phyloP scores from a whole-genome alignment of 1,284 basidiomycete species.

The Filobasidium uniguttulatum region DNA sequence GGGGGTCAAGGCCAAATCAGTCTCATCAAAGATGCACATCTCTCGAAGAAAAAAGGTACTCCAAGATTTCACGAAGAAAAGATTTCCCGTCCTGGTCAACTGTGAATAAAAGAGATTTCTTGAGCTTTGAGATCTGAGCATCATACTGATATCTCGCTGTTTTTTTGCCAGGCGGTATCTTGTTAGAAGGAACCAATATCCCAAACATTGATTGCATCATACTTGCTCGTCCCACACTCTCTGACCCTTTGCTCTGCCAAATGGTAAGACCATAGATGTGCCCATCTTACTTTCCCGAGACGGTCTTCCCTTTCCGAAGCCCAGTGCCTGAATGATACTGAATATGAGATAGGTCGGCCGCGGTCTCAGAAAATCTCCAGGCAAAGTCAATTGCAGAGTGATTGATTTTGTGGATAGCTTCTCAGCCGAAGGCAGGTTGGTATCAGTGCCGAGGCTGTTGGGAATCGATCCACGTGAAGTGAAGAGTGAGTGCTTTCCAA shows the following conservation, averaged over 20 bases:
- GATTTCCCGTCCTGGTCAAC: slow-evolving; percentile 79
- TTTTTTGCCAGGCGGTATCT: slow-evolving; percentile 39
- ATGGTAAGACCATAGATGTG: too few relatives aligned
- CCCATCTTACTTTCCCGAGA: too few relatives aligned
- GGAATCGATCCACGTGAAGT: slow-evolving; percentile 70
- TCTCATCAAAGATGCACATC: slow-evolving; percentile 59
- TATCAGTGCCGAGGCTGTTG: slow-evolving; percentile 72
- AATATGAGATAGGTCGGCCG: slow-evolving; percentile 79
- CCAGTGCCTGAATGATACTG: too few relatives aligned
- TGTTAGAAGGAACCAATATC: slow-evolving; percentile 84
- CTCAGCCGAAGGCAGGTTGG: slow-evolving; percentile 53
- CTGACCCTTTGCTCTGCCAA: slow-evolving; percentile 77
- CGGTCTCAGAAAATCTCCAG: slow-evolving; percentile 75
- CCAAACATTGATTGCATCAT: slow-evolving; percentile 85
- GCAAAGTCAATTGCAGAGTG: slow-evolving; percentile 72
- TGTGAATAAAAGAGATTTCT: slow-evolving; percentile 49
- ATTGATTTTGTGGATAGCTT: slow-evolving; percentile 83
- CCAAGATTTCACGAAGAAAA: slow-evolving; percentile 52
- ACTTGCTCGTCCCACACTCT: slow-evolving; percentile 72
- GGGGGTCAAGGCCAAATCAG: slow-evolving; percentile 73
- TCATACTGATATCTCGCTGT: background rate
- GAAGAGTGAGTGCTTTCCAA: too few relatives aligned
- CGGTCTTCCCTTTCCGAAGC: too few relatives aligned
- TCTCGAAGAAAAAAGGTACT: slow-evolving; percentile 54
- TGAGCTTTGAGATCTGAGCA: background rate